Evolutionary conservation across 176 grass and related monocot genomes (phyloP), one percentile per base, ranked within the genome.

Genomic region (Avena insularis): DNA sequence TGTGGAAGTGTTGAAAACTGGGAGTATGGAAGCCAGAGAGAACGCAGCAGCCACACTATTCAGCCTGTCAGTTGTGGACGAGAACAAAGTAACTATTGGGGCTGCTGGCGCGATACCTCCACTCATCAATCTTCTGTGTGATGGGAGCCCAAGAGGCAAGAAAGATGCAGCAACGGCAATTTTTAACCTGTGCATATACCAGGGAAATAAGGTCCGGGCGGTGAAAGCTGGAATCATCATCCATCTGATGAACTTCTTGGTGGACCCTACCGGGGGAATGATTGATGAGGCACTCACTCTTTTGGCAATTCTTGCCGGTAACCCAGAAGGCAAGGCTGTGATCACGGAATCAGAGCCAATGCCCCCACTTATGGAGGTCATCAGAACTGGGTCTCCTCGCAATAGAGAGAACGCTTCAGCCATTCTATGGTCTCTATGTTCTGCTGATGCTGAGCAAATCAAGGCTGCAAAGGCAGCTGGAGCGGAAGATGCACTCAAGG

Each of bases 1-100:
- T 15, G 94, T 99, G 58, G 87, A 93, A 77, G 92, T 99, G 85
- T 88, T 99, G 2, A 91, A 94, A 87, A 93, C 61, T 31, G 94
- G 92, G 77, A 99, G 90, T 83, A 96, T 93, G 97, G 97, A 99
- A 85, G 94, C 97, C 45, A 96, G 94, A 83, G 97, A 99, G 82
- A 99, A 99, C 50, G 97, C 97, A 31, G 97, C 97, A 1, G 97
- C 97, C 50, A 91, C 97, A 4, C 87, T 99, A 2, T 99, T 99
- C 54, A 99, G 94, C 87, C 38, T 99, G 36, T 99, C 97, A 38
- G 91, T 96, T 82, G 89, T 96, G 47, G 97, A 99, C 47, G 86
- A 96, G 66, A 96, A 99, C 81, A 96, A 99, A 84, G 85, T 92
- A 11, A 70, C 89, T 8, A 99, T 99, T 43, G 97, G 97, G 0